Evolutionary conservation across 768 basidiomycete species (phyloP), one percentile per base, ranked within the genome.

Genomic region (Udeniomyces megalosporus): DNA sequence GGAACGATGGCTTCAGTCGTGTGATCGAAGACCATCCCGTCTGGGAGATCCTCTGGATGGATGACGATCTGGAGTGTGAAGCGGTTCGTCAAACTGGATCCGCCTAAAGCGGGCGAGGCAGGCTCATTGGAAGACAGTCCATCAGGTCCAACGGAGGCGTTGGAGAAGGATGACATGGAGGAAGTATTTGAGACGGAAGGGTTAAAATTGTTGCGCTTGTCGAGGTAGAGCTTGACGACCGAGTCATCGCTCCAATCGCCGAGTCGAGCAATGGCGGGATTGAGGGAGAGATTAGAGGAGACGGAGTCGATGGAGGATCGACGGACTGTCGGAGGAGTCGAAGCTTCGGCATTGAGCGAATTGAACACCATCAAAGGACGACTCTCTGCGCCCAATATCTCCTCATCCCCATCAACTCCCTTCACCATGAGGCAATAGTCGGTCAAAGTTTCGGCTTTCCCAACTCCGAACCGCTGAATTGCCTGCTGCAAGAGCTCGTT

Each of bases 161-260:
- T n/a, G n/a, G 38, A 42, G 17, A 42, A 42, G 17, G 45, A 29
- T 3, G 63, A 55, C 17, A 50, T 24, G 26, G 58, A 47, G 12
- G 58, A 44, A 50, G 58, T 48, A 28, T 14, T 55, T 15, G 52
- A 54, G 1, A 47, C n/a, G 22, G 63, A 26, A 1, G 24, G 32
- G 22, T 45, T 47, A 35, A 63, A 48, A n/a, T 69, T 68, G 59
- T 63, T 44, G 15, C 79, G 76, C 58, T 87, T 78, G 72, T 96
- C 90, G 66, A 97, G 74, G 74, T 95, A 99, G 74, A 97, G 86
- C 74, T 96, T 97, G 75, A 97, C 92, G 0, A 85, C 84, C 3
- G 91, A 90, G 71, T 97, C 95, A 68, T 99, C 95, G 47, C 87
- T 87, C 70, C 92, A 97, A 71, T 97, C 95, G 49, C 86, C 82